Evolutionary conservation across 164 flowering plant species (phyloP), one percentile per base, ranked within the genome.

Genomic region (Macadamia integrifolia): DNA sequence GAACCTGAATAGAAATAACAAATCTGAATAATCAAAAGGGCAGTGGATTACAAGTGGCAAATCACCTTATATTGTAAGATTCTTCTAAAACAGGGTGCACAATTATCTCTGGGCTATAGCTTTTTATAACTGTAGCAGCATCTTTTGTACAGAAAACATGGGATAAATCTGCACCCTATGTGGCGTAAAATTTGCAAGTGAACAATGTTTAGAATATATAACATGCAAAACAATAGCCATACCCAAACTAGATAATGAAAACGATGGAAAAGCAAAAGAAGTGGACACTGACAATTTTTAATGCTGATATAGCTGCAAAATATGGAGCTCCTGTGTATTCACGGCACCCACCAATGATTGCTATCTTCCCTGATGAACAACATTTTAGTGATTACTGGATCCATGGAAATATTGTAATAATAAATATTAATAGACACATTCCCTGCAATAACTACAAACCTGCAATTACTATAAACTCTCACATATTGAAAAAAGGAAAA

Each of bases 321-420:
- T 94, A 94, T 59, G 99, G 99, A 58, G 99, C 99, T 40, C 99
- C 99, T 11, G 99, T 94, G 81, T 94, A 94, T 71, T 94, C 99
- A 44, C 98, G 87, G 76, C 99, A 94, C 15, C 99, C 99, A 57
- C 99, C 99, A 74, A 94, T 76, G 63, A 94, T 93, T 66, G 98
- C 99, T 56, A 95, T 80, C 82, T 89, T 95, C 69, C 99, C 99
- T 95, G 85, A 63, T 55, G 59, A 67, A 70, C 35, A 70, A 9
- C 35, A 17, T 1, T 18, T 1, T 18, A 58, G 65, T 46, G 42
- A 52, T 42, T 23, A 63, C 48, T 58, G 14, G 55, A 6, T 64
- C 32, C 58, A 46, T 5, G 8, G 57, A 49, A 56, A 43, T 31
- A 28, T 9, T 7, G 5, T 30, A 30, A 30, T 30, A 30, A 18